Evolutionary conservation across 257 asterid species (phyloP).

Genomic region (Penstemon newberryi): DNA sequence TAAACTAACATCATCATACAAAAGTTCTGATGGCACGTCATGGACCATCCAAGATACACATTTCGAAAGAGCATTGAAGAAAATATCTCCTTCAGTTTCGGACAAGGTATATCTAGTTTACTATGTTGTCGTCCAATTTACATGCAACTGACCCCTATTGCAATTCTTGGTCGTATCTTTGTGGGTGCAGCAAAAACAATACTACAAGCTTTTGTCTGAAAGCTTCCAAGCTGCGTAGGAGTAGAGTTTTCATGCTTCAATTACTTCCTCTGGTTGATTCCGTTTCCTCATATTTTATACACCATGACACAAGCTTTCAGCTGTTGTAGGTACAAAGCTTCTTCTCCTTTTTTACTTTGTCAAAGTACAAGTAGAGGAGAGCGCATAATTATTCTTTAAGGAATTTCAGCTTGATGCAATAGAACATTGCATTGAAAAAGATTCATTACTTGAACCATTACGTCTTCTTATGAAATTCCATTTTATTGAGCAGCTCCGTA

Average conservation of each 20-base stretch:
- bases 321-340: too few species aligned
- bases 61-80: slow-evolving; percentile 57
- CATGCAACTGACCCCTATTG: neutral
- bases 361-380: too few species aligned
- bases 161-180: slow-evolving; percentile 7
- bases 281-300: too few species aligned
- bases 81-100: slow-evolving; percentile 69
- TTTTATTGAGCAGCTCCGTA: too few species aligned
- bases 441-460: too few species aligned
- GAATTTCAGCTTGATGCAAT: too few species aligned
- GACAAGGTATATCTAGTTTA: slow-evolving; percentile 37
- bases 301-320: too few species aligned
- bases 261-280: neutral
- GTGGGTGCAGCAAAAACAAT: slow-evolving; percentile 63
- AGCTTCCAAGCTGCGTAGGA: slow-evolving; percentile 30
- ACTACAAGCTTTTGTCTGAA: slow-evolving; percentile 50
- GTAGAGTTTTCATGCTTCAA: neutral
- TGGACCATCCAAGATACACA: slow-evolving; percentile 57
- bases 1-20: slow-evolving; percentile 27
- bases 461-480: too few species aligned
- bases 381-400: too few species aligned
- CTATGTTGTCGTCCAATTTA: neutral
- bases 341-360: too few species aligned
- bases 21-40: slow-evolving; percentile 28
- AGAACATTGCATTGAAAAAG: too few species aligned